Evolutionary conservation across 768 basidiomycete species (phyloP), one percentile per base, ranked within the genome.

Genomic region (Boletus reticuloceps): DNA sequence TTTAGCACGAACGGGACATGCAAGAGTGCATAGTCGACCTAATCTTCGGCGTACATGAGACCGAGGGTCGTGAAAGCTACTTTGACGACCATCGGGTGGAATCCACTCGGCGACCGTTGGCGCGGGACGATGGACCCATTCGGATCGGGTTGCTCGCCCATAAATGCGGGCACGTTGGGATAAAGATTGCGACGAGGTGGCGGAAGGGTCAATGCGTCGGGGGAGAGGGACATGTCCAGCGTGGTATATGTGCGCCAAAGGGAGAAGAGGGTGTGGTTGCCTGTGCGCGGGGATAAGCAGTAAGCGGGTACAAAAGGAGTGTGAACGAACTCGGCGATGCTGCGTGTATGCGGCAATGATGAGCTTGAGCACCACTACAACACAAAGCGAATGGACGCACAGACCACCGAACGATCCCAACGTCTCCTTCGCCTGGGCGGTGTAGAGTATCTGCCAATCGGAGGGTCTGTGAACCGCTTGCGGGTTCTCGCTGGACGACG

Each of bases 201-300:
- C 0, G 84, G 77, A 19, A 89, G 80, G 10, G 68, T 77, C 5
- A 82, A 83, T 13, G 65, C 65, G 5, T 83, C 83, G 11, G 73
- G 65, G 14, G 72, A 72, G 29, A 81, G 78, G 11, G 73, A 60
- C 1, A 66, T 53, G 64, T 86, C 82, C 32, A 91, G 77, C 1
- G 84, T 79, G 54, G 83, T 83, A 69, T 93, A 88, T 1, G 82
- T 83, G 42, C 88, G 80, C 86, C 87, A 89, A 34, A 96, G 76
- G 7, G 91, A 82, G 32, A 92, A 79, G 51, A 93, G 72, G 4
- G 90, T 86, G 55, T n/a, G 82, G 56, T 88, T 84, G 67, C 86
- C 86, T 66, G 58, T 19, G 37, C 40, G 20, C 46, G 40, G 32
- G 25, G 41, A 39, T 56, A 34, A 52, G 53, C 54, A 50, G 17